Conservation (phyloP, 225 moss, liverwort and hornwort species). For the Straminergon stramineum region DNA sequence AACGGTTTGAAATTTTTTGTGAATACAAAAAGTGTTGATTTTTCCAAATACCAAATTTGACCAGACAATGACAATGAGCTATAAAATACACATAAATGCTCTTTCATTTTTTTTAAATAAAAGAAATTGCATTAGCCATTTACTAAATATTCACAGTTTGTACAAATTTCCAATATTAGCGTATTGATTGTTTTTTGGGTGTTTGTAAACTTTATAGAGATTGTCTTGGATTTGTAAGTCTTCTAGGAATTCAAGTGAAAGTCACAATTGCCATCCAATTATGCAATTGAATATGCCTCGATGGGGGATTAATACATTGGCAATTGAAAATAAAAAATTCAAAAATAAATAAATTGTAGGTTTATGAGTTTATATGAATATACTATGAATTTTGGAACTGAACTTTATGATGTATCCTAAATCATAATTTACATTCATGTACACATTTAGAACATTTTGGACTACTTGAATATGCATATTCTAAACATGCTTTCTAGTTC, state of each 20-base stretch:
- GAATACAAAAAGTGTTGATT: neutral
- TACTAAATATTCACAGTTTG: neutral
- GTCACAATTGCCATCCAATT: neutral
- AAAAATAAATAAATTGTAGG: neutral
- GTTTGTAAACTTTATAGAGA: neutral
- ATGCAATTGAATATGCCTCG: neutral
- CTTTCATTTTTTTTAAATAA: too few relatives aligned
- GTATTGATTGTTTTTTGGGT: neutral
- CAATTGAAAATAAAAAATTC: neutral
- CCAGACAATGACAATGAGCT: accelerated
- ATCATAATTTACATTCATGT: neutral
- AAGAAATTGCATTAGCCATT: accelerated
- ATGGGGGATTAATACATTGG: accelerated
- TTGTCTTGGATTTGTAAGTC: accelerated
- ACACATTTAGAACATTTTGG: too few relatives aligned
- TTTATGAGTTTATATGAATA: too few relatives aligned
- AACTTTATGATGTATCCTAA: neutral
- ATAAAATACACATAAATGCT: neutral
- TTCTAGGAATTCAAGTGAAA: neutral
- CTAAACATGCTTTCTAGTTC: too few relatives aligned
- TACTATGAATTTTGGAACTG: neutral
- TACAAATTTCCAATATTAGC: accelerated
- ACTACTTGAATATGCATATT: neutral
- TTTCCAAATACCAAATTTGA: too few relatives aligned
- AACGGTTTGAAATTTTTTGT: neutral